Base-by-base conservation (phyloP, 805 yeast species). In the Starmerella stigmatis region DNA sequence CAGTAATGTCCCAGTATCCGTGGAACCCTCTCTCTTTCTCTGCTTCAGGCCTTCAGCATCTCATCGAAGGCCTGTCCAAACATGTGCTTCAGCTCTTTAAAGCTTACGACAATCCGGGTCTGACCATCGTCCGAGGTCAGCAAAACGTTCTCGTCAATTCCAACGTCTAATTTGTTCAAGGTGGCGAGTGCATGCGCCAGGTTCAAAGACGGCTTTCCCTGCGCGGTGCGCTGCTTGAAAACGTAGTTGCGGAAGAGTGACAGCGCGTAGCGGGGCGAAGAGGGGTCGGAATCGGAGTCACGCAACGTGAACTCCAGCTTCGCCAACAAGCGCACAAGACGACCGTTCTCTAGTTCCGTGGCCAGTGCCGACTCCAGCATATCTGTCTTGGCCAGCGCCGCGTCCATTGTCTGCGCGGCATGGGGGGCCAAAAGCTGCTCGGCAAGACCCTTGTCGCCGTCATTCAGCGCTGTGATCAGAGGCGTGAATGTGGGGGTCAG, bases 111-210 rank as follows among this genome's bases (percentile, higher is more conserved):
- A 49, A 92, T 67, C 61, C 96, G 86, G 36, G 76, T 80, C 67
- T 78, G 79, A 59, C 86, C 94, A 61, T 88, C 95, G 10, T 81
- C 74, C 6, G 92, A 79, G 1, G 86, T 85, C 43, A 92, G 70
- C 60, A 88, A 66, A 13, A 92, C 64, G 53, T 75, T 78, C 63
- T 92, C 98, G 42, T 84, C 86, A 27, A 81, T 72, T 1, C 96
- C 97, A 5, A 89, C 94, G 60, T 92, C 98, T 52, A 92, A 68
- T 63, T 89, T 92, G 64, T 89, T 89, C 57, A 92, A 67, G 56
- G 81, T 75, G 41, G 76, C 69, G 49, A 92, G 66, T 5, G 86
- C 88, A 60, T 86, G 86, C 0, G 86, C 79, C 55, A 92, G 68
- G 62, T 92, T 96, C 46, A 86, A 66, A 2, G 78, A 74, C 2